Base-by-base conservation (phyloP, 2,329 filamentous ascomycete genomes). In the Arthrobotrys megalospora region DNA sequence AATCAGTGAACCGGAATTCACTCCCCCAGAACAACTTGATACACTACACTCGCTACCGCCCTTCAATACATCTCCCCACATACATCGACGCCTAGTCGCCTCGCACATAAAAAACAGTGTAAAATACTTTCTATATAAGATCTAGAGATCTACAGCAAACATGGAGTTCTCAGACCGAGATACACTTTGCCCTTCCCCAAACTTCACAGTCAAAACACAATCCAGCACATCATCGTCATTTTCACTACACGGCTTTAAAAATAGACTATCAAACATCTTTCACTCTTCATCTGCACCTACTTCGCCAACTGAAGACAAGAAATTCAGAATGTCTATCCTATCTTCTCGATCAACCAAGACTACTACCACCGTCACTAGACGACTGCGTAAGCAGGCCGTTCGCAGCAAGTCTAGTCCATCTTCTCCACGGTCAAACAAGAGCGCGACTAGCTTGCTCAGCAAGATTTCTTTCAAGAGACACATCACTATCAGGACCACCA, bases 151-250 rank as follows among this genome's bases (percentile, higher is more conserved):
- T 24, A 52, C 68, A n/a, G n/a, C 63, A 36, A 52, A 43, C 21
- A 78, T 78, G 75, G 75, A 78, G 52, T 78, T 72, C 45, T 63
- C 75, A 52, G 75, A 78, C 16, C 48, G 75, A 72, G 75, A 78
- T 68, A 55, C 53, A n/a, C 60, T 78, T 34, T 79, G 76, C 58
- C 76, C 76, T 50, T 79, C 76, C 24, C 76, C 76, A 58, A 72
- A 73, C 19, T 79, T 79, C 47, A 75, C 76, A 24, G 73, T 75
- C 34, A 79, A 79, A 52, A 75, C 76, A 19, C 55, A 73, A 68
- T 48, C 55, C 21, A 79, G 76, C 55, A 79, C 70, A 75, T 73
- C 68, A 6, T 79, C 76, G 32, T 63, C 75, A 21, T 79, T 79
- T 28, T 79, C 76, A 14, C 19, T 79, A 65, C 38, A 79, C 64